Percentiles rank a stretch among this genome's conserved stretches.
phyloP scores from a whole-genome alignment of 2,329 filamentous ascomycete genomes.

The Graphium sp. region DNA sequence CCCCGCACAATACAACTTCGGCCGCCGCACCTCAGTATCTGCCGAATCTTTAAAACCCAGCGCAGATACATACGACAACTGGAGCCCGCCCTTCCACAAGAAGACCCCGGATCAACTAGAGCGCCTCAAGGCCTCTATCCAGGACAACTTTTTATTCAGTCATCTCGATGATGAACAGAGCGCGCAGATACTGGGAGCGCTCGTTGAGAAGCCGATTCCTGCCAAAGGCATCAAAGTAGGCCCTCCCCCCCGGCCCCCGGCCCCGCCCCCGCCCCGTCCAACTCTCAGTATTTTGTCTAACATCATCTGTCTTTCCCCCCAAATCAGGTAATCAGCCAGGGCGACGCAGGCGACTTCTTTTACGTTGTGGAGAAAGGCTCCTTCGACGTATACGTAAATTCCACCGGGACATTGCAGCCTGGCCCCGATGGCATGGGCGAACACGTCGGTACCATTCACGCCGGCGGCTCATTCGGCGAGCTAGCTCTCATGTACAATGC shows the following conservation, averaged over 20 bases:
- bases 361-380: slow-evolving; percentile 86
- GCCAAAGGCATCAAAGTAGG: slow-evolving; percentile 63
- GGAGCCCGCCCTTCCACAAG: slow-evolving; percentile 70
- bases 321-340: slow-evolving; percentile 75
- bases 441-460: slow-evolving; percentile 66
- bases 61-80: slow-evolving; percentile 69
- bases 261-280: too few species aligned
- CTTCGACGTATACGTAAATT: slow-evolving; percentile 85
- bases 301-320: background rate
- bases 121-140: slow-evolving; percentile 66
- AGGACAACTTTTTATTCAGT: slow-evolving; percentile 83
- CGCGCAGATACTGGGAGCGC: slow-evolving; percentile 68
- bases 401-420: slow-evolving; percentile 57
- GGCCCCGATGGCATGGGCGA: slow-evolving; percentile 69
- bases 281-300: background rate
- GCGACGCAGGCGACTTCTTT: slow-evolving; percentile 92
- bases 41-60: slow-evolving; percentile 90
- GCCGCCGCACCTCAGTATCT: slow-evolving; percentile 85
- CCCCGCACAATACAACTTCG: slow-evolving; percentile 86
- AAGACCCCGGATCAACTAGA: slow-evolving; percentile 70
- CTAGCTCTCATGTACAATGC: slow-evolving; percentile 98
- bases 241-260: background rate
- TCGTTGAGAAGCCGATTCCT: slow-evolving; percentile 90
- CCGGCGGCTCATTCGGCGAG: slow-evolving; percentile 91
- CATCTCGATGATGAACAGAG: slow-evolving; percentile 91